A percentile compares a stretch with the other conserved stretches of the same genome.
These are phyloP conservation scores for Aspergillus sp. DNA, from an alignment of 2,329 filamentous ascomycete species.

Conservation along the genomic window DNA sequence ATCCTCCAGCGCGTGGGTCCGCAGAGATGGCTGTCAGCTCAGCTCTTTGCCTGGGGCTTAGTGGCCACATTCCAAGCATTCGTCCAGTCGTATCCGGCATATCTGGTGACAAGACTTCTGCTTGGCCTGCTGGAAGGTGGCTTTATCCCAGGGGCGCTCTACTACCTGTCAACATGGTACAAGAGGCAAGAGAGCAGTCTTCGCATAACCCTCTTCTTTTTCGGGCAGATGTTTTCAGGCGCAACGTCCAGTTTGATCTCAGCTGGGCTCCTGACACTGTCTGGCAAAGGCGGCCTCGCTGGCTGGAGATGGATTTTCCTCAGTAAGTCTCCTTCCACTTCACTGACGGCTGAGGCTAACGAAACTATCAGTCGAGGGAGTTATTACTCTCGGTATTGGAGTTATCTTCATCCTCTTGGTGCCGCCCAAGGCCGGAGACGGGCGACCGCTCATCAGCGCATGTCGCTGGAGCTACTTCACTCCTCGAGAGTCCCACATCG, in stretches of 20 bases:
- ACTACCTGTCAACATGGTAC: conserved; percentile 56
- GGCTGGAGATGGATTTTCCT: conserved; percentile 62
- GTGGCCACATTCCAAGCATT: conserved; percentile 59
- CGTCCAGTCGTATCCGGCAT: conserved; percentile 49
- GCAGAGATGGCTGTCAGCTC: conserved; percentile 53
- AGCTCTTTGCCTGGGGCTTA: conserved; percentile 55
- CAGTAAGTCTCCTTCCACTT: conserved; percentile 17
- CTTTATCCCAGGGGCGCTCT: conserved; percentile 54
- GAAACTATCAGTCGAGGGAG: conserved; percentile 46
- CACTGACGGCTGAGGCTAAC: neutral
- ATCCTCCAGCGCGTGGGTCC: conserved; percentile 55
- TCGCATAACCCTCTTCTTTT: conserved; percentile 56
- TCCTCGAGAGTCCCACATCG: conserved; percentile 45
- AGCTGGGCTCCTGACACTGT: conserved; percentile 49
- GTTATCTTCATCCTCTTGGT: conserved; percentile 43
- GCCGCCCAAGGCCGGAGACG: conserved; percentile 38
- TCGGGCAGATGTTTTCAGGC: conserved; percentile 55
- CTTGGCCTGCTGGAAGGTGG: conserved; percentile 57
- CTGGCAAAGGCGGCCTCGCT: conserved; percentile 46
- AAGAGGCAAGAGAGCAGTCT: conserved; percentile 54
- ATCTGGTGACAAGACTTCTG: conserved; percentile 52
- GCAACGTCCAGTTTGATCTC: conserved; percentile 42
- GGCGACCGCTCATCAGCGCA: conserved; percentile 34
- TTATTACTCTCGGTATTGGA: conserved; percentile 50
- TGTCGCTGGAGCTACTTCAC: conserved; percentile 46